These are phyloP conservation scores for Blastomyces gilchristii DNA, from an alignment of 2,329 filamentous ascomycete genomes.

Conservation along the genomic window DNA sequence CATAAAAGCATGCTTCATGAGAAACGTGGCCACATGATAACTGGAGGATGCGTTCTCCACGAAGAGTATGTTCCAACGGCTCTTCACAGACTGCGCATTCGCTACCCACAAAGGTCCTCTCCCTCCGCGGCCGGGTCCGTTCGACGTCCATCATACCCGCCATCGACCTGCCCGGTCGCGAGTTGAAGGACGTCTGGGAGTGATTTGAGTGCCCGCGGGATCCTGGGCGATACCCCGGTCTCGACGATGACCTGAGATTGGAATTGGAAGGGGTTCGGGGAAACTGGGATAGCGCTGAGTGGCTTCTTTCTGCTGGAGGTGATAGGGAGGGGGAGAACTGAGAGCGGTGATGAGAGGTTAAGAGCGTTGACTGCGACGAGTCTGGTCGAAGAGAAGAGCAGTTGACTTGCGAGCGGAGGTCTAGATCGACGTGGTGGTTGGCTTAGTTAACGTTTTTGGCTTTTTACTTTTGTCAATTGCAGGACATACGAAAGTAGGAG, in stretches of 20 bases:
- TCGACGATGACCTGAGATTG: slow-evolving; percentile 13
- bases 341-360: slow-evolving; percentile 23
- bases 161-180: slow-evolving; percentile 39
- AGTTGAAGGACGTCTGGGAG: slow-evolving; percentile 29
- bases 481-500: background rate
- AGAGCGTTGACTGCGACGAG: slow-evolving; percentile 25
- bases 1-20: slow-evolving; percentile 97
- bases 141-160: slow-evolving; percentile 63
- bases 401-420: slow-evolving; percentile 7
- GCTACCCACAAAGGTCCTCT: slow-evolving; percentile 88
- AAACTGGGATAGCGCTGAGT: slow-evolving; percentile 20
- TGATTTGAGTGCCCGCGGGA: slow-evolving; percentile 22
- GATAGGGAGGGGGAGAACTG: slow-evolving; percentile 3
- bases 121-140: slow-evolving; percentile 66
- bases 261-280: slow-evolving; percentile 13
- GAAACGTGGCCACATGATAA: slow-evolving; percentile 96
- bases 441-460: background rate
- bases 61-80: slow-evolving; percentile 85
- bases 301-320: slow-evolving; percentile 15
- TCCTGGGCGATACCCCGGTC: slow-evolving; percentile 14
- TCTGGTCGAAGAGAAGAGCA: background rate
- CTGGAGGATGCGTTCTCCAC: slow-evolving; percentile 86
- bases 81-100: slow-evolving; percentile 96
- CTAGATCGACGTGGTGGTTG: slow-evolving; percentile 1
- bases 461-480: background rate